A percentile compares a stretch with the other conserved stretches of the same genome.
Evolutionary conservation across 108 stramenopile species (phyloP).

Genomic region (Nitzschia palea): DNA sequence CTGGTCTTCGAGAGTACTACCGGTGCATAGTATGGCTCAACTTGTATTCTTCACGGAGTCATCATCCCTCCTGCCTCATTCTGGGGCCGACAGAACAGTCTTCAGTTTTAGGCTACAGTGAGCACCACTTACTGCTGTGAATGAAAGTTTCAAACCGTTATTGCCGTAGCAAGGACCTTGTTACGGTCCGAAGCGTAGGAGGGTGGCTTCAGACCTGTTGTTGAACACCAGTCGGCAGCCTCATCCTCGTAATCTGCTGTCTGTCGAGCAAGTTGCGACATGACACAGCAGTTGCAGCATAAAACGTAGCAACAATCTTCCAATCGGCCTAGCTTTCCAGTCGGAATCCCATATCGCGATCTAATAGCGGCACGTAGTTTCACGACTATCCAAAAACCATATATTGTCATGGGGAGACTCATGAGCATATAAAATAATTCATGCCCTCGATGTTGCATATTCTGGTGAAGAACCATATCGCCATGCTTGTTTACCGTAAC

Average conservation of each 20-base stretch:
- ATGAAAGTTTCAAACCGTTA: too few species aligned
- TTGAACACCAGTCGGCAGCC: not conserved
- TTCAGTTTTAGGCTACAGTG: too few species aligned
- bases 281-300: constrained; percentile 14
- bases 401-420: constrained; percentile 9
- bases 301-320: constrained; percentile 18
- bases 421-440: constrained; percentile 5
- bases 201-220: not conserved
- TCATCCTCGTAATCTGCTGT: constrained; percentile 9
- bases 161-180: too few species aligned
- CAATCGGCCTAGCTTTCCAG: constrained; percentile 1
- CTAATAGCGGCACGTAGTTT: constrained; percentile 17
- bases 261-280: constrained; percentile 18
- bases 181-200: not conserved
- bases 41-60: too few species aligned
- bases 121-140: too few species aligned
- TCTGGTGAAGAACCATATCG: not conserved
- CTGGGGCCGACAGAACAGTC: too few species aligned
- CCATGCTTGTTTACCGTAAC: not conserved
- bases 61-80: too few species aligned
- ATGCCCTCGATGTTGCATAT: not conserved
- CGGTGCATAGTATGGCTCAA: too few species aligned
- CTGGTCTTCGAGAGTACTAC: not conserved
- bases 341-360: constrained; percentile 3
- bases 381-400: constrained; percentile 6